Evolutionary conservation across 1,139 yeast genomes (phyloP).

Genomic region (Saccharomyces hybrid): DNA sequence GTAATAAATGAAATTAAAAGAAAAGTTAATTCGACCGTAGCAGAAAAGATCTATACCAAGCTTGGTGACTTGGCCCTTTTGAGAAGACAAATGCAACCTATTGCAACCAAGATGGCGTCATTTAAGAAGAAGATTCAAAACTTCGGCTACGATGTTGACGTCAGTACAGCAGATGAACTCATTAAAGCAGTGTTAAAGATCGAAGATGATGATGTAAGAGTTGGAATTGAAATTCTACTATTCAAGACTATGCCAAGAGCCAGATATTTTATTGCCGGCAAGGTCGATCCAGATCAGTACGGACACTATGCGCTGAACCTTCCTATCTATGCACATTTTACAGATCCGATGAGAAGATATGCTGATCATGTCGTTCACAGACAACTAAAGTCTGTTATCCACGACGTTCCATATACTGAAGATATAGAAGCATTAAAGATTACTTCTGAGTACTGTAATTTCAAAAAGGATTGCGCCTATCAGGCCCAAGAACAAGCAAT

Average conservation of each 20-base stretch:
- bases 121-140: too few species aligned
- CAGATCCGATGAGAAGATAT: slow-evolving; percentile 86
- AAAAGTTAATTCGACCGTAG: slow-evolving; percentile 79
- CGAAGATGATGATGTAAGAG: slow-evolving; percentile 55
- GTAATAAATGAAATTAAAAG: slow-evolving; percentile 69
- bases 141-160: slow-evolving; percentile 45
- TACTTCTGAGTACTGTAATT: slow-evolving; percentile 47
- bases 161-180: slow-evolving; percentile 64
- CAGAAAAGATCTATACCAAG: slow-evolving; percentile 66
- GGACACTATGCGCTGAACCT: slow-evolving; percentile 74
- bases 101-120: slow-evolving; percentile 64
- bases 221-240: slow-evolving; percentile 70
- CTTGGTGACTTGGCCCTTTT: slow-evolving; percentile 76
- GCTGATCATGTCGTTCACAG: slow-evolving; percentile 90
- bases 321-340: slow-evolving; percentile 87
- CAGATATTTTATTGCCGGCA: slow-evolving; percentile 81
- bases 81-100: slow-evolving; percentile 83
- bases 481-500: slow-evolving; percentile 93
- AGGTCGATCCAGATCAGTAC: slow-evolving; percentile 69
- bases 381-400: slow-evolving; percentile 66
- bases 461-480: slow-evolving; percentile 89
- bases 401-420: slow-evolving; percentile 35
- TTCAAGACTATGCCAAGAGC: slow-evolving; percentile 81
- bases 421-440: slow-evolving; percentile 58
- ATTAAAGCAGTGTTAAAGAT: slow-evolving; percentile 63